Percentiles rank a stretch among this genome's conserved stretches.
phyloP scores from a whole-genome alignment of 2,329 filamentous ascomycete species.

The Paraphoma sp. region DNA sequence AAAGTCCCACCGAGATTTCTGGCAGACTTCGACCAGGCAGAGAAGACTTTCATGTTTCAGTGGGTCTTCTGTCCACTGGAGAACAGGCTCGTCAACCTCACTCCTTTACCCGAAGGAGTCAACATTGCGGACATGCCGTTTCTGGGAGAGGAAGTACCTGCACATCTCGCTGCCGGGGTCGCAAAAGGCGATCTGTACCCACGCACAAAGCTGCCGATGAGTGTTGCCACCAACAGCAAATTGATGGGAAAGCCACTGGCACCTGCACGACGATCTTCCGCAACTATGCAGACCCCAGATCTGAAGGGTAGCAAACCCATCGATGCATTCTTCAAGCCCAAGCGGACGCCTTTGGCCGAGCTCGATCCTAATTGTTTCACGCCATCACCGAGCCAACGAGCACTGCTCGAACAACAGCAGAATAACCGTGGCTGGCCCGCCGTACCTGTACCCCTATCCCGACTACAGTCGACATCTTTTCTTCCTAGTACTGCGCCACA shows the following conservation, averaged over 20 bases:
- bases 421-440: slow-evolving; percentile 61
- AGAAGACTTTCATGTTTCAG: slow-evolving; percentile 92
- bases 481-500: slow-evolving; percentile 51
- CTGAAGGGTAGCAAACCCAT: slow-evolving; percentile 68
- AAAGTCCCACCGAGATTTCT: slow-evolving; percentile 82
- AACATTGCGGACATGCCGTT: slow-evolving; percentile 76
- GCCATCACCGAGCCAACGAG: slow-evolving; percentile 69
- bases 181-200: slow-evolving; percentile 86
- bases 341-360: slow-evolving; percentile 69
- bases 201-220: slow-evolving; percentile 76
- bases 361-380: slow-evolving; percentile 72
- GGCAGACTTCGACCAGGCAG: slow-evolving; percentile 81
- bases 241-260: slow-evolving; percentile 45
- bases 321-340: slow-evolving; percentile 69
- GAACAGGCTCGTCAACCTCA: slow-evolving; percentile 77
- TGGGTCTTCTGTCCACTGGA: slow-evolving; percentile 86
- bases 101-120: slow-evolving; percentile 67
- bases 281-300: slow-evolving; percentile 51
- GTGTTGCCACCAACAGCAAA: slow-evolving; percentile 39
- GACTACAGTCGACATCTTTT: slow-evolving; percentile 30
- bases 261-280: slow-evolving; percentile 40
- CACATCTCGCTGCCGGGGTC: slow-evolving; percentile 73
- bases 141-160: slow-evolving; percentile 76
- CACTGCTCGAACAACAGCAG: slow-evolving; percentile 61
- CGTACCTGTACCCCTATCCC: slow-evolving; percentile 54